Conservation (phyloP, 1,284 basidiomycete genomes). For the Cutaneotrichosporon cyanovorans region DNA sequence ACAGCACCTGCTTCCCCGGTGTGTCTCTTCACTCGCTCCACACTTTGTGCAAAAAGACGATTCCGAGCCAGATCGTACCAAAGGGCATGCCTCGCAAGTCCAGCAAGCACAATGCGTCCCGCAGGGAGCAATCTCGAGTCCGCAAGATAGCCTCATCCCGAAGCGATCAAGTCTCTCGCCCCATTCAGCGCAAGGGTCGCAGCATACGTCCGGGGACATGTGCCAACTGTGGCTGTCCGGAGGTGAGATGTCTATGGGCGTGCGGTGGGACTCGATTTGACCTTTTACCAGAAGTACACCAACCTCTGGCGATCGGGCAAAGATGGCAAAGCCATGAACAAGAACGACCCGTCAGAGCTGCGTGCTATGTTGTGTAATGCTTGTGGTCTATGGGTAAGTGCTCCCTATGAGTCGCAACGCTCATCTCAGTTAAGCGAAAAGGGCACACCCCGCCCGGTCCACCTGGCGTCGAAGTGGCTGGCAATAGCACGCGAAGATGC, state of each 20-base stretch:
- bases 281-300: constrained; percentile 7
- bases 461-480: constrained; percentile 2
- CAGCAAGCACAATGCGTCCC: too few species aligned
- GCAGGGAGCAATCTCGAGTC: too few species aligned
- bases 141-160: too few species aligned
- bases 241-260: background rate
- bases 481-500: background rate
- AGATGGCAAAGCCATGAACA: background rate
- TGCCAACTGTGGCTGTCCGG: constrained; percentile 3
- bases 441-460: background rate
- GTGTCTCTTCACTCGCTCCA: too few species aligned
- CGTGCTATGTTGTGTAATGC: constrained; percentile 16
- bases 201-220: constrained; percentile 3
- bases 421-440: constrained; percentile 3
- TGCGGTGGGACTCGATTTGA: background rate
- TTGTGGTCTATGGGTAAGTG: constrained; percentile 17
- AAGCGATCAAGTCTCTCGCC: too few species aligned
- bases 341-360: background rate
- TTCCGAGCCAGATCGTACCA: background rate
- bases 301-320: constrained; percentile 13
- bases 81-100: background rate
- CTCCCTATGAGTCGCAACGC: background rate
- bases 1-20: too few species aligned
- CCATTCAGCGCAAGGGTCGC: background rate
- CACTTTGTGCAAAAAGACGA: too few species aligned